These are phyloP conservation scores for Populus hybrid DNA, from an alignment of 441 rosid species.

Conservation along the genomic window DNA sequence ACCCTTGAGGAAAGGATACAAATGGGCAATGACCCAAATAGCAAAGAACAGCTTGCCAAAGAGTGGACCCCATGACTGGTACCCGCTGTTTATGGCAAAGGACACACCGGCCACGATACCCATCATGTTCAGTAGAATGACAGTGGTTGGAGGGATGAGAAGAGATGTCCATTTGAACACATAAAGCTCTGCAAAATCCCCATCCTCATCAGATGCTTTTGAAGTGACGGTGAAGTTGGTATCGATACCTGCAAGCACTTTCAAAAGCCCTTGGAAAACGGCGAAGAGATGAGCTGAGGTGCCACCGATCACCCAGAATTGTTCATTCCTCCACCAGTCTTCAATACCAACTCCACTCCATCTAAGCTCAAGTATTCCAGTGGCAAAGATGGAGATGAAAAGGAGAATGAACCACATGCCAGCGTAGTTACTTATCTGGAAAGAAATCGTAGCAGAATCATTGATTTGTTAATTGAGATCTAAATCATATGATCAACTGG, in stretches of 20 bases:
- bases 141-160: conserved; percentile 93
- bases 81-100: conserved; percentile 85
- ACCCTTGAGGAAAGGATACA: conserved; percentile 96
- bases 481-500: background rate
- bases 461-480: background rate
- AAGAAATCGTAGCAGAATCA: background rate
- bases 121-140: conserved; percentile 76
- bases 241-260: conserved; percentile 94
- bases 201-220: conserved; percentile 88
- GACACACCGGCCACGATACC: conserved; percentile 97
- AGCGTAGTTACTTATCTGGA: conserved; percentile 95
- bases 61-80: conserved; percentile 97
- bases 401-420: conserved; percentile 96
- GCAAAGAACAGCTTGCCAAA: conserved; percentile 97
- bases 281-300: conserved; percentile 97
- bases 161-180: conserved; percentile 97
- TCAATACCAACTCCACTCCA: conserved; percentile 94
- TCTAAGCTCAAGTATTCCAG: conserved; percentile 87
- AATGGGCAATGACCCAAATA: conserved; percentile 92
- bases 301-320: conserved; percentile 98
- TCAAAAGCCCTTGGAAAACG: conserved; percentile 92
- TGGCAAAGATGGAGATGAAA: conserved; percentile 71
- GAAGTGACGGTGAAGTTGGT: conserved; percentile 98
- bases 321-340: conserved; percentile 99
- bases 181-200: conserved; percentile 90